A percentile compares a stretch with the other conserved stretches of the same genome.
phyloP scores from a whole-genome alignment of 306 rosid genomes.

The Medicago arabica region DNA sequence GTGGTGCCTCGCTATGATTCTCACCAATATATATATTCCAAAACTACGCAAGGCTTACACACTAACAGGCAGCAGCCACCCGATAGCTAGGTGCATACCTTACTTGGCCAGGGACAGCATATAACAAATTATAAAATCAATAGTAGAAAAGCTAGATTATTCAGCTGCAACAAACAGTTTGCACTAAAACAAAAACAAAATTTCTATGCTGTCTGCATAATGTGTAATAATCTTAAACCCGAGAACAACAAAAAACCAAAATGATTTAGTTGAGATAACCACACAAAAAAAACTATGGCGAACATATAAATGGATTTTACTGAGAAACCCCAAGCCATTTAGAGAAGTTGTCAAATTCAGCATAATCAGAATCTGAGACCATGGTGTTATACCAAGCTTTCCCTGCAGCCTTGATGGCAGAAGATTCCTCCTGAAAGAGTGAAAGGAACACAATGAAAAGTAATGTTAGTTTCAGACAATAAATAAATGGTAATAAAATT shows the following conservation, averaged over 20 bases:
- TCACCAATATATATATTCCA: neutral
- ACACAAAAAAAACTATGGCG: neutral
- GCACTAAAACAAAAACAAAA: constrained; percentile 9
- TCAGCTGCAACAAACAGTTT: constrained; percentile 9
- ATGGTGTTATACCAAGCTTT: constrained; percentile 80
- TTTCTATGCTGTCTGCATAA: neutral
- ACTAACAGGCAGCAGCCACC: neutral
- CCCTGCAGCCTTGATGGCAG: constrained; percentile 74
- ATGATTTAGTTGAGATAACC: neutral
- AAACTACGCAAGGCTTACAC: neutral
- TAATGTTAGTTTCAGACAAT: neutral
- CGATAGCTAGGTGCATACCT: neutral
- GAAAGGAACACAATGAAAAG: neutral
- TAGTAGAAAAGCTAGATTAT: neutral
- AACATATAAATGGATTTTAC: constrained; percentile 13
- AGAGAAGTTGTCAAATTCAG: constrained; percentile 76
- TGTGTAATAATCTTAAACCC: neutral
- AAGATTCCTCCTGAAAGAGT: constrained; percentile 66
- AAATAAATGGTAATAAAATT: neutral
- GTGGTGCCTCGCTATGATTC: no score
- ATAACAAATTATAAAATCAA: neutral
- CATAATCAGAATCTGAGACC: constrained; percentile 84
- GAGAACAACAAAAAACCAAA: neutral
- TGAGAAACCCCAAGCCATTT: constrained; percentile 67
- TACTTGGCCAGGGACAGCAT: neutral